These are phyloP conservation scores for Berberis thunbergii DNA, from an alignment of 164 flowering plant genomes.

Conservation along the genomic window DNA sequence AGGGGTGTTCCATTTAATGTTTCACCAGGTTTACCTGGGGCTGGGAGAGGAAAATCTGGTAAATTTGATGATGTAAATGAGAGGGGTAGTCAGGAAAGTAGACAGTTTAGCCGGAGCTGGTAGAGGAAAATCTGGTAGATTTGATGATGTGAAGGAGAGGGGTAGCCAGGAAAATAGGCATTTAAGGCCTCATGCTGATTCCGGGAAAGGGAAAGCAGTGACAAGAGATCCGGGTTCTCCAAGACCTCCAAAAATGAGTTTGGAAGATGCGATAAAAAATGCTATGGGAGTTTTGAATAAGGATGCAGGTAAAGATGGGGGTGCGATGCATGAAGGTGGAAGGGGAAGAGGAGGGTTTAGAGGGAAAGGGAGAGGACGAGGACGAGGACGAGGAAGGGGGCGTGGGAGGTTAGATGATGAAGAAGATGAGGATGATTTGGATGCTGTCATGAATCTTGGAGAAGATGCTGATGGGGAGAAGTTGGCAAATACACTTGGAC, in stretches of 20 bases:
- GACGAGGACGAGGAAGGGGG: constrained; percentile 13
- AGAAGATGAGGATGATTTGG: constrained; percentile 20
- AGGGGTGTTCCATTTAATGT: constrained; percentile 16
- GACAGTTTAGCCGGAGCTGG: constrained; percentile 26
- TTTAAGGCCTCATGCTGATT: constrained; percentile 12
- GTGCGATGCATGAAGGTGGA: constrained; percentile 19
- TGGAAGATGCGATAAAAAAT: constrained; percentile 37
- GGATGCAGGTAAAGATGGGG: constrained; percentile 11
- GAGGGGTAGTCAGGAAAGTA: constrained; percentile 34
- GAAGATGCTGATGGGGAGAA: constrained; percentile 56
- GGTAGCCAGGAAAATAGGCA: constrained; percentile 53
- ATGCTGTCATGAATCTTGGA: constrained; percentile 27
- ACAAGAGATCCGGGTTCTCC: constrained; percentile 4
- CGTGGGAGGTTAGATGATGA: constrained; percentile 5
- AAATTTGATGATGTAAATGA: constrained; percentile 9
- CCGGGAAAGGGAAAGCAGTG: background rate
- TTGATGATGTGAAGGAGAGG: constrained; percentile 3
- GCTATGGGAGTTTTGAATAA: constrained; percentile 30
- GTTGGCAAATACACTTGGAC: constrained; percentile 44
- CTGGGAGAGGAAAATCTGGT: constrained; percentile 53
- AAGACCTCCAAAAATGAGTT: constrained; percentile 20
- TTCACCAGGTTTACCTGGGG: constrained; percentile 20
- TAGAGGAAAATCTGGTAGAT: background rate
- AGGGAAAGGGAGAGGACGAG: constrained; percentile 8
- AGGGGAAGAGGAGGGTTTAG: constrained; percentile 27